phyloP scores from a whole-genome alignment of 768 basidiomycete species.

The Mycena olivaceomarginata region DNA sequence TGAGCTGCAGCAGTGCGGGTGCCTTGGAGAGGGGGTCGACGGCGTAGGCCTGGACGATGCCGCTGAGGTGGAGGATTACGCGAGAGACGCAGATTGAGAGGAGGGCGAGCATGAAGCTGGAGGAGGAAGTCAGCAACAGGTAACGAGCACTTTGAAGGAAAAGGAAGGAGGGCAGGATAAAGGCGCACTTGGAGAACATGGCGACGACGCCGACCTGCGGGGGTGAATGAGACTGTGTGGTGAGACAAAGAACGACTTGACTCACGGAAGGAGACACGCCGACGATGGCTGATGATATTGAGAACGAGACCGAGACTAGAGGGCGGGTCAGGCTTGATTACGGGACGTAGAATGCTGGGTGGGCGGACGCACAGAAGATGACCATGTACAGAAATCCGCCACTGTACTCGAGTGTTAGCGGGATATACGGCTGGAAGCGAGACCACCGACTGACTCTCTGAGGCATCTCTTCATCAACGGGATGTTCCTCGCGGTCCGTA shows the following conservation, averaged over 20 bases:
- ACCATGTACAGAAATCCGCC: constrained; percentile 44
- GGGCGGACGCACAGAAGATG: constrained; percentile 39
- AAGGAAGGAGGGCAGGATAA: not conserved
- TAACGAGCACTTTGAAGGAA: not conserved
- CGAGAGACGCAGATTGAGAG: constrained; percentile 45
- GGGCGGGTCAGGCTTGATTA: not conserved
- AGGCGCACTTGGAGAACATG: constrained; percentile 45
- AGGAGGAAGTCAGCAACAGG: not conserved
- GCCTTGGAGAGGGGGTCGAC: constrained; percentile 40
- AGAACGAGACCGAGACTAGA: constrained; percentile 43
- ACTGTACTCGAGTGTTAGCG: constrained; percentile 7
- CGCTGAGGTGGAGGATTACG: constrained; percentile 43
- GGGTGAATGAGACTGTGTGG: not conserved
- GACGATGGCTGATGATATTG: constrained; percentile 44
- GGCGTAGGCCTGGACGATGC: constrained; percentile 31
- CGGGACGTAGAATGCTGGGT: not conserved
- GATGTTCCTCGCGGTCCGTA: constrained; percentile 36
- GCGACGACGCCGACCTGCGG: constrained; percentile 43
- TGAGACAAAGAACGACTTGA: not conserved
- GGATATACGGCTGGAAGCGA: not conserved
- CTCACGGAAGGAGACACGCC: constrained; percentile 43
- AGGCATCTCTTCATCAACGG: constrained; percentile 35
- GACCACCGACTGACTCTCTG: constrained; percentile 39
- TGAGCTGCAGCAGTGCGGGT: constrained; percentile 41
- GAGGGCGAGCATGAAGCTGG: constrained; percentile 44